phyloP scores from a whole-genome alignment of 768 basidiomycete genomes.

The Amanita molliuscula region DNA sequence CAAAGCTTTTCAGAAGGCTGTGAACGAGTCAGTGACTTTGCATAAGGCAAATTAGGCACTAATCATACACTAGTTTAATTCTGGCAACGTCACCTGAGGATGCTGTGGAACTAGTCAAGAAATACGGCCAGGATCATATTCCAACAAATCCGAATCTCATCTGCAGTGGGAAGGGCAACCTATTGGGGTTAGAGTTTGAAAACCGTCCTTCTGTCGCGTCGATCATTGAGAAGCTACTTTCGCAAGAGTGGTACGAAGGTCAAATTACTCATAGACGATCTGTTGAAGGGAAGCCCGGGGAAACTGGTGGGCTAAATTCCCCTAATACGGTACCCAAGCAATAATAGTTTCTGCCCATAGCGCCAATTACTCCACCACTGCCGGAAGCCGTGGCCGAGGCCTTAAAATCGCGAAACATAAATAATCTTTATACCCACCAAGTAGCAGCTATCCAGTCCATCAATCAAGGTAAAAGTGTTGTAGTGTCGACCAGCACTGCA shows the following conservation, averaged over 20 bases:
- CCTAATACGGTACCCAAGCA: background rate
- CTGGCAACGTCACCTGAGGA: constrained; percentile 47
- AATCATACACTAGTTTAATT: constrained; percentile 37
- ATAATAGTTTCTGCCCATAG: constrained; percentile 17
- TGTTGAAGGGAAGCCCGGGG: constrained; percentile 40
- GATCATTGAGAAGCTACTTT: constrained; percentile 47
- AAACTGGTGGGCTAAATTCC: constrained; percentile 31
- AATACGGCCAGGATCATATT: constrained; percentile 59
- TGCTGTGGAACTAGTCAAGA: constrained; percentile 50
- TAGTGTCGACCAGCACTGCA: constrained; percentile 85
- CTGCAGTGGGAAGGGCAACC: constrained; percentile 7
- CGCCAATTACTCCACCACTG: constrained; percentile 41
- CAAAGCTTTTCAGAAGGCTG: constrained; percentile 47
- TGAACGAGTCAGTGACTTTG: constrained; percentile 46
- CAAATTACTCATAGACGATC: constrained; percentile 56
- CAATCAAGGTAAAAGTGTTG: constrained; percentile 51
- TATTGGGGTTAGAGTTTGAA: constrained; percentile 28
- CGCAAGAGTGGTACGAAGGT: constrained; percentile 54
- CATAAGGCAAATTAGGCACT: background rate
- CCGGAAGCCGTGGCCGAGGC: constrained; percentile 48
- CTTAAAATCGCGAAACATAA: constrained; percentile 50
- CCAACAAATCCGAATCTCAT: constrained; percentile 48
- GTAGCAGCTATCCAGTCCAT: constrained; percentile 61
- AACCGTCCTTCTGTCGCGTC: constrained; percentile 47
- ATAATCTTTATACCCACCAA: constrained; percentile 60